Conservation (phyloP, 345 rosid genomes). For the Jatropha curcas region DNA sequence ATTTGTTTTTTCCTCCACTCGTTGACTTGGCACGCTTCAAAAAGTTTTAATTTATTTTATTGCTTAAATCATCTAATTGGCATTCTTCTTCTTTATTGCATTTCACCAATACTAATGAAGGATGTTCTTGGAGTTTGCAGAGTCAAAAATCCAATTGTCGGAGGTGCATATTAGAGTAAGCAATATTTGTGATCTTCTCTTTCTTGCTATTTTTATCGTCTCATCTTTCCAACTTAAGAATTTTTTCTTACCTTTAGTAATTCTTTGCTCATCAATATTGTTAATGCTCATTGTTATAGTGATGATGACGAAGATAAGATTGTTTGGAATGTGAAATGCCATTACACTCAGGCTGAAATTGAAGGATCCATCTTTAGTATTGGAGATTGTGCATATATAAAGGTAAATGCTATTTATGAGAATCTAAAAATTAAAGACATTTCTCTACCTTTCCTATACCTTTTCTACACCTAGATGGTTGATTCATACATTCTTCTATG, state of each 20-base stretch:
- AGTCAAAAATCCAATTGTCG: slow-evolving; percentile 39
- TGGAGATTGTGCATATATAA: slow-evolving; percentile 72
- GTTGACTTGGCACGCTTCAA: not conserved
- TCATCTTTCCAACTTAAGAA: not conserved
- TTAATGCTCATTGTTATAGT: slow-evolving; percentile 26
- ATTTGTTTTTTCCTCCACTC: not conserved
- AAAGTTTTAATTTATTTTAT: not conserved
- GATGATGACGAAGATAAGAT: slow-evolving; percentile 66
- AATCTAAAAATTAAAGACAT: not conserved
- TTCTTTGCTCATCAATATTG: slow-evolving; percentile 15
- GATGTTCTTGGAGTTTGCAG: slow-evolving; percentile 47
- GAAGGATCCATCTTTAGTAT: slow-evolving; percentile 47
- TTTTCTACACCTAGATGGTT: not conserved
- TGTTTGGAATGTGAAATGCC: slow-evolving; percentile 79
- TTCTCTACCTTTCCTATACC: not conserved
- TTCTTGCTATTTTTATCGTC: slow-evolving; percentile 16
- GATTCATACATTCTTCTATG: not conserved
- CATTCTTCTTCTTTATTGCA: slow-evolving; percentile 3
- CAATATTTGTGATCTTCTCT: slow-evolving; percentile 21
- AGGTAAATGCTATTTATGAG: slow-evolving; percentile 47
- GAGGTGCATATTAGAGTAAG: slow-evolving; percentile 42
- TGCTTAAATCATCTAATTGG: not conserved
- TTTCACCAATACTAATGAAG: slow-evolving; percentile 23
- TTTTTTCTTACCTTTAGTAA: not conserved
- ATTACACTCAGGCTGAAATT: slow-evolving; percentile 70